A percentile compares a stretch with the other conserved stretches of the same genome.
Conservation (phyloP, 2,329 filamentous ascomycete genomes). For the Geosmithia morbida region DNA sequence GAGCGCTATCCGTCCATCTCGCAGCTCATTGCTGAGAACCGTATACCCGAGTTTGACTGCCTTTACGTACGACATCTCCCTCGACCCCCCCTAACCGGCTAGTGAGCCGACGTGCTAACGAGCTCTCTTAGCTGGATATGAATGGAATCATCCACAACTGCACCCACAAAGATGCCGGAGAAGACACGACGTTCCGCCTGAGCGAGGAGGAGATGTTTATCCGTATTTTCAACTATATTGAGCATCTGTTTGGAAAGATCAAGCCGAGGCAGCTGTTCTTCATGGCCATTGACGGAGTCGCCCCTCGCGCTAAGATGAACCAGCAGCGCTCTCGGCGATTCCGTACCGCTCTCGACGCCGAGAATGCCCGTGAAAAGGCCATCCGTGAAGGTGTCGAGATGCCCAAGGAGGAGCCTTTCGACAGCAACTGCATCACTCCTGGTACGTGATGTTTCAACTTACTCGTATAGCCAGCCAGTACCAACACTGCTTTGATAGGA, state of each 20-base stretch:
- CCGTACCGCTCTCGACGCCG: slow-evolving; percentile 81
- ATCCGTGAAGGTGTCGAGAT: slow-evolving; percentile 79
- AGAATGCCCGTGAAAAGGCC: slow-evolving; percentile 83
- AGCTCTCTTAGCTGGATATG: slow-evolving; percentile 60
- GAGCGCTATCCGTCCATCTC: slow-evolving; percentile 98
- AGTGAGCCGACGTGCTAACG: slow-evolving; percentile 7
- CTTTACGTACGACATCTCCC: slow-evolving; percentile 51
- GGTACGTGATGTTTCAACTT: slow-evolving; percentile 26
- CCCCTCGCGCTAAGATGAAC: slow-evolving; percentile 98
- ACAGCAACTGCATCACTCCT: slow-evolving; percentile 98
- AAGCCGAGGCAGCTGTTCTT: slow-evolving; percentile 98
- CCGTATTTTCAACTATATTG: slow-evolving; percentile 98
- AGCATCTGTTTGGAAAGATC: slow-evolving; percentile 96
- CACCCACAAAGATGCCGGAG: slow-evolving; percentile 82
- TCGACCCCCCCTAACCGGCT: slow-evolving; percentile 1
- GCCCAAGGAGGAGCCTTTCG: slow-evolving; percentile 89
- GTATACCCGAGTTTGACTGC: slow-evolving; percentile 97
- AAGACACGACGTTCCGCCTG: slow-evolving; percentile 81
- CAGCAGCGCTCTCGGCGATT: slow-evolving; percentile 94
- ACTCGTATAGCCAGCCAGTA: neutral
- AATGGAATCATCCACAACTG: slow-evolving; percentile 99
- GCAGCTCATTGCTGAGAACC: slow-evolving; percentile 94
- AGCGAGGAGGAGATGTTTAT: slow-evolving; percentile 99
- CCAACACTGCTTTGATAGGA: slow-evolving; percentile 15
- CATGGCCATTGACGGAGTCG: slow-evolving; percentile 98